These are phyloP conservation scores for Hemisphaericaspora subhashii DNA, from an alignment of 1,139 yeast species.

Conservation along the genomic window DNA sequence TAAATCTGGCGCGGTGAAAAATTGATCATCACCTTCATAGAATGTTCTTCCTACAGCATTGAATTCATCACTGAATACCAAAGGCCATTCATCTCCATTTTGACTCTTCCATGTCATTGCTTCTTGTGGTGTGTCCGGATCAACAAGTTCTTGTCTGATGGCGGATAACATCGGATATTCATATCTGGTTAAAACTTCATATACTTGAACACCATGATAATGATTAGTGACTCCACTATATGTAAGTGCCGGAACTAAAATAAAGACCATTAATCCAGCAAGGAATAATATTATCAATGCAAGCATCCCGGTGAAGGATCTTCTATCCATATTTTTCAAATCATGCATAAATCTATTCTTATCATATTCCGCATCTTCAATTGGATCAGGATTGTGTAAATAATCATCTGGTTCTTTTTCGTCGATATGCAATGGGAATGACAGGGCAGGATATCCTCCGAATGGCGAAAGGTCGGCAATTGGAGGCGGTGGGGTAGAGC, in stretches of 20 bases:
- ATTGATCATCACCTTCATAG: slow-evolving; percentile 81
- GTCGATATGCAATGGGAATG: slow-evolving; percentile 81
- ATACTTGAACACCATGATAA: slow-evolving; percentile 31
- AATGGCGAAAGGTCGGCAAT: slow-evolving; percentile 67
- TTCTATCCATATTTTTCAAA: slow-evolving; percentile 57
- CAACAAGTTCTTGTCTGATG: slow-evolving; percentile 62
- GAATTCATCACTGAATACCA: slow-evolving; percentile 84
- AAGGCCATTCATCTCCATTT: slow-evolving; percentile 63
- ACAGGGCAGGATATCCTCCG: slow-evolving; percentile 90
- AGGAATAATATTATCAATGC: slow-evolving; percentile 56
- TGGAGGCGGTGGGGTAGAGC: slow-evolving; percentile 1
- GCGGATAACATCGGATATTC: slow-evolving; percentile 61
- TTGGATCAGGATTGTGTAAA: slow-evolving; percentile 90
- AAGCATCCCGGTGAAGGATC: slow-evolving; percentile 56
- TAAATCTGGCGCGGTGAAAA: slow-evolving; percentile 73
- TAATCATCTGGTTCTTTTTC: slow-evolving; percentile 93
- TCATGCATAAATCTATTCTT: slow-evolving; percentile 60
- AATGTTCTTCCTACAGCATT: slow-evolving; percentile 81
- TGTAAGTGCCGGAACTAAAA: slow-evolving; percentile 74
- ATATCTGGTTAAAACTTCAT: slow-evolving; percentile 55
- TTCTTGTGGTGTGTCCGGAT: slow-evolving; percentile 72
- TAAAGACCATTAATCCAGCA: slow-evolving; percentile 64
- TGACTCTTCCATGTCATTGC: slow-evolving; percentile 47
- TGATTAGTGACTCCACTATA: slow-evolving; percentile 58
- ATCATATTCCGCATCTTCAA: slow-evolving; percentile 78